Evolutionary conservation across 768 basidiomycete species (phyloP), one percentile per base, ranked within the genome.

Genomic region (Boletus tylopilopsis): DNA sequence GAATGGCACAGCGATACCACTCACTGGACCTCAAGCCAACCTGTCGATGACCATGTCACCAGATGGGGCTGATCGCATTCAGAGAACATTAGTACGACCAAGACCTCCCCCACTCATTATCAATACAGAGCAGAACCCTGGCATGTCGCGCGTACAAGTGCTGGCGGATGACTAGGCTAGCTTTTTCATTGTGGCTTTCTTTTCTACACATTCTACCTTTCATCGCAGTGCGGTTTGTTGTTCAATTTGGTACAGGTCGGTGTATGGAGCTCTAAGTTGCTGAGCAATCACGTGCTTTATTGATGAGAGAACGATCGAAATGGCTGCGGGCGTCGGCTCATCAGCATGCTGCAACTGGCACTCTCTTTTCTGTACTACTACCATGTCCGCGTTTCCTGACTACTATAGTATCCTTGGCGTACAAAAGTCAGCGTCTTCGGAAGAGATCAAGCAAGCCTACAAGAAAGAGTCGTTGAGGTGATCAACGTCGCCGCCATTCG

Each of bases 381-480:
- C 51, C 66, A 88, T 89, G 87, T 80, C 88, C 43, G 71, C 77
- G 25, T 85, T 91, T 60, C 89, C 89, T 12, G 86, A 90, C 64
- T 92, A 92, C 61, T 92, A 92, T 62, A 70, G 73, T 22, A 73
- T 92, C 19, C 73, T 92, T 42, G 57, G 59, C 50, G 57, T 89
- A 15, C 56, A 75, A 7, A 75, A 72, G 63, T 74, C 73, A 50
- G 85, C 87, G 11, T 80, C 81, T 1, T 68, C 76, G 18, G 87
- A 91, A 24, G 84, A 91, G 38, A 73, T 93, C 42, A 76, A 81
- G 32, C 82, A 82, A 56, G 89, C 85, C 0, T 92, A 92, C 71
- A 87, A 81, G 69, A 84, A 75, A 55, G 88, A 90, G 65, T 91
- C 87, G 2, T 65, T 92, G 44, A 87, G 75, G 87, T 84, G 51